Percentiles rank a stretch among this genome's conserved stretches.
phyloP scores from a whole-genome alignment of 805 yeast species.

The Limtongozyma cylindracea region DNA sequence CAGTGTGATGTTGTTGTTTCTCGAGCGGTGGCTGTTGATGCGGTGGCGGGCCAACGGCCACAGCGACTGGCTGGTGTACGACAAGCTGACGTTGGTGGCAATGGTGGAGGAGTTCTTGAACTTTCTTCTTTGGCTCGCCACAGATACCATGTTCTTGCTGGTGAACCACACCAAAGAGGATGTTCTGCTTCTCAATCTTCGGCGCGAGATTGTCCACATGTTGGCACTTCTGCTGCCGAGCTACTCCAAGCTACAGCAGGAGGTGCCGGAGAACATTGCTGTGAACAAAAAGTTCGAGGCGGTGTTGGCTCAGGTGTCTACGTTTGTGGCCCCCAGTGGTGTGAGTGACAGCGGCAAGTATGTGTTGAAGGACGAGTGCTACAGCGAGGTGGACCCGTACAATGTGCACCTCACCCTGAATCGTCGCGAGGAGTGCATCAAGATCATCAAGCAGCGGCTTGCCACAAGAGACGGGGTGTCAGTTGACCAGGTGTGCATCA shows the following conservation, averaged over 20 bases:
- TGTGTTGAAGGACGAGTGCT: constrained; percentile 10
- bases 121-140: constrained; percentile 36
- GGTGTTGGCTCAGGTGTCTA: constrained; percentile 10
- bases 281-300: constrained; percentile 51
- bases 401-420: constrained; percentile 58
- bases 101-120: constrained; percentile 65
- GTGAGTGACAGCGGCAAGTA: constrained; percentile 13
- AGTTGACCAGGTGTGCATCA: constrained; percentile 28
- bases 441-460: constrained; percentile 23
- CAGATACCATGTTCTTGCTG: constrained; percentile 36
- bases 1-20: constrained; percentile 24
- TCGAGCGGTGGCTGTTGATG: constrained; percentile 45
- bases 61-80: constrained; percentile 7
- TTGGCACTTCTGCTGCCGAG: constrained; percentile 54
- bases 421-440: constrained; percentile 64
- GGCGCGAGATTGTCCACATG: constrained; percentile 55
- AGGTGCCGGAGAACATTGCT: constrained; percentile 53
- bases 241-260: constrained; percentile 41
- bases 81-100: constrained; percentile 21
- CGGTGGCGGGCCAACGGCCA: constrained; percentile 6
- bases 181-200: constrained; percentile 22
- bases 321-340: constrained; percentile 9
- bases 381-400: constrained; percentile 26
- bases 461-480: constrained; percentile 10
- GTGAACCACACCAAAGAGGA: constrained; percentile 21